Conservation (phyloP, 345 rosid species). For the Abelmoschus esculentus region DNA sequence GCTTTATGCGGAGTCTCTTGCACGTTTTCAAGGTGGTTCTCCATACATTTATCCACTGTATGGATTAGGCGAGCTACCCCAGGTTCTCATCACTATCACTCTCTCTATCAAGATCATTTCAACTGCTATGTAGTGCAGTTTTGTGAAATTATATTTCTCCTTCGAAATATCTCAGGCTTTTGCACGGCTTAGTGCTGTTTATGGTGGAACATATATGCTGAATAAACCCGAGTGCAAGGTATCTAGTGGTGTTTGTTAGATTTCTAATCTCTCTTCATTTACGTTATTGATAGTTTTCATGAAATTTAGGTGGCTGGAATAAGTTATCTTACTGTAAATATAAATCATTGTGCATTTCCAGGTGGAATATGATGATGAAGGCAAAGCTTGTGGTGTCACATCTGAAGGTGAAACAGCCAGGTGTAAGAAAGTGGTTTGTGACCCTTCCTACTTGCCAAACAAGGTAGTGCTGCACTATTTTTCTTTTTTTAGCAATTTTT, state of each 20-base stretch:
- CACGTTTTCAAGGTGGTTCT: slow-evolving; percentile 97
- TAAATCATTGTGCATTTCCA: slow-evolving; percentile 25
- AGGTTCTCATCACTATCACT: slow-evolving; percentile 36
- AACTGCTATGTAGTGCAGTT: background rate
- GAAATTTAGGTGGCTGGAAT: slow-evolving; percentile 1
- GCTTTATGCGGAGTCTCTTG: slow-evolving; percentile 88
- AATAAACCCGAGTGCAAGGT: slow-evolving; percentile 97
- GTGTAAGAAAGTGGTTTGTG: slow-evolving; percentile 95
- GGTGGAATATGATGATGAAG: slow-evolving; percentile 88
- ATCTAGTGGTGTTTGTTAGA: slow-evolving; percentile 1
- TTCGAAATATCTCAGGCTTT: slow-evolving; percentile 49
- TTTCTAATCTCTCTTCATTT: slow-evolving; percentile 6
- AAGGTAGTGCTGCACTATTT: slow-evolving; percentile 44
- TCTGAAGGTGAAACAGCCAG: slow-evolving; percentile 99
- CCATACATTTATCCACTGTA: slow-evolving; percentile 93
- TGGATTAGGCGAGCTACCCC: slow-evolving; percentile 97
- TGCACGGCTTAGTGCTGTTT: slow-evolving; percentile 97
- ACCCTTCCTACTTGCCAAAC: slow-evolving; percentile 79
- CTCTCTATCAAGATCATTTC: background rate
- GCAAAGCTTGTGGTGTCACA: slow-evolving; percentile 80
- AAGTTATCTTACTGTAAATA: background rate
- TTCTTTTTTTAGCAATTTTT: background rate
- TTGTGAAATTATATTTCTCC: background rate
- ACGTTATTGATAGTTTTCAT: background rate
- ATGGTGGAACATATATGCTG: slow-evolving; percentile 97